Percentiles rank a stretch among this genome's conserved stretches.
Conservation (phyloP, 208 protist species). For the Crithidia thermophila region DNA sequence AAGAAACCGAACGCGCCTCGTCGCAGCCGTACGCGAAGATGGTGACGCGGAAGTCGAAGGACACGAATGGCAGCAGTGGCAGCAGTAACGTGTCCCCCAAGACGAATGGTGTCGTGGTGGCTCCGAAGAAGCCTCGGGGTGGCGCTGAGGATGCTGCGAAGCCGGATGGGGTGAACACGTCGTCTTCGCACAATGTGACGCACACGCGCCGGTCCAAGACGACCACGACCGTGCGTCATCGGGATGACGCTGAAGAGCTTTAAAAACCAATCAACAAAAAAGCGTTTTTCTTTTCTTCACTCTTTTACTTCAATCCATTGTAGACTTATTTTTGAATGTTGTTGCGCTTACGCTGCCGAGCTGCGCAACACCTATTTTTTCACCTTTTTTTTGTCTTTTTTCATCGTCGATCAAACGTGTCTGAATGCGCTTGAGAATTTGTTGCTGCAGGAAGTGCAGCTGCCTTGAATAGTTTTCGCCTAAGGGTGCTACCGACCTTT, state of each 20-base stretch:
- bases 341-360: too few relatives aligned
- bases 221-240: constrained; percentile 16
- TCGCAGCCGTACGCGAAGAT: background rate
- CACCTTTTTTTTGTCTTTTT: too few relatives aligned
- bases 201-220: constrained; percentile 18
- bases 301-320: background rate
- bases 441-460: too few relatives aligned
- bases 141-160: constrained; percentile 28
- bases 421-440: too few relatives aligned
- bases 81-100: background rate
- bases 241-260: background rate
- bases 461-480: too few relatives aligned
- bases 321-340: too few relatives aligned
- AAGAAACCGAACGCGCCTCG: background rate
- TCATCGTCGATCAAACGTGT: too few relatives aligned
- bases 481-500: too few relatives aligned
- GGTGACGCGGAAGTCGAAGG: background rate
- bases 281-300: background rate
- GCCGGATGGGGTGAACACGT: background rate
- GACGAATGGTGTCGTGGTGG: too few relatives aligned
- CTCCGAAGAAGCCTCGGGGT: background rate
- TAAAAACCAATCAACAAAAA: too few relatives aligned
- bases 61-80: background rate
- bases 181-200: constrained; percentile 10
- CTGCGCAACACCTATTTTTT: too few relatives aligned